Conservation (phyloP, 2,329 filamentous ascomycete genomes). For the Emmonsia crescens region DNA sequence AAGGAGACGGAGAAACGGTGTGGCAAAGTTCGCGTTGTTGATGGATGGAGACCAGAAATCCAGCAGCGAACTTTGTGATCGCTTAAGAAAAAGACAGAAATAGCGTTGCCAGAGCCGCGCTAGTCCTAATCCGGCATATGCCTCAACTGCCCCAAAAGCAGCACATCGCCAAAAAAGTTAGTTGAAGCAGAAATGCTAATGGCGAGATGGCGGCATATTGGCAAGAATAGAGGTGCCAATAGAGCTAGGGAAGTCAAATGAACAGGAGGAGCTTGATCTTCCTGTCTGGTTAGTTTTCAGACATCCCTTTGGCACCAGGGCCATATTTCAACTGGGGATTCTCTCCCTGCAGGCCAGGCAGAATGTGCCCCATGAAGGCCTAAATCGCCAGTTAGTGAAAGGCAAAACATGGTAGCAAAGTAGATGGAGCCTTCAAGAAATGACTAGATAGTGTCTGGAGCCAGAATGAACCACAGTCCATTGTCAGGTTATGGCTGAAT, state of each 20-base stretch:
- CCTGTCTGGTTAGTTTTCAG: not conserved
- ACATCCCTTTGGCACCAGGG: not conserved
- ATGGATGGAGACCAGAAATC: constrained; percentile 28
- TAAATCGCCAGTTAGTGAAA: not conserved
- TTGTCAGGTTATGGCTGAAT: not conserved
- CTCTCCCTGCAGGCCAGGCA: not conserved
- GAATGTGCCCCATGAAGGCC: not conserved
- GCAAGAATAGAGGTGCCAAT: not conserved
- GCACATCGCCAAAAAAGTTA: not conserved
- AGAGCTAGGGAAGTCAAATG: not conserved
- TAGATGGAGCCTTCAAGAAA: not conserved
- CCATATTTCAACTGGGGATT: not conserved
- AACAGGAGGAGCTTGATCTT: not conserved
- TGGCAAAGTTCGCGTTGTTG: constrained; percentile 27
- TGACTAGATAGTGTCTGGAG: not conserved
- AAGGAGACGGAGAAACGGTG: not conserved
- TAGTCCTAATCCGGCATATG: constrained; percentile 26
- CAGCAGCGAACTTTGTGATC: constrained; percentile 20
- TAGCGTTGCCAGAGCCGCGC: constrained; percentile 19
- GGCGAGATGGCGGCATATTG: not conserved
- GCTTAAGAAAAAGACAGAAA: constrained; percentile 23
- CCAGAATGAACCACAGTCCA: not conserved
- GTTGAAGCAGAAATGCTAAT: not conserved
- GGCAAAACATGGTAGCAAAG: not conserved
- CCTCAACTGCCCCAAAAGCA: not conserved